Conservation (phyloP, 2,329 filamentous ascomycete species). For the Xylariaceae sp. region DNA sequence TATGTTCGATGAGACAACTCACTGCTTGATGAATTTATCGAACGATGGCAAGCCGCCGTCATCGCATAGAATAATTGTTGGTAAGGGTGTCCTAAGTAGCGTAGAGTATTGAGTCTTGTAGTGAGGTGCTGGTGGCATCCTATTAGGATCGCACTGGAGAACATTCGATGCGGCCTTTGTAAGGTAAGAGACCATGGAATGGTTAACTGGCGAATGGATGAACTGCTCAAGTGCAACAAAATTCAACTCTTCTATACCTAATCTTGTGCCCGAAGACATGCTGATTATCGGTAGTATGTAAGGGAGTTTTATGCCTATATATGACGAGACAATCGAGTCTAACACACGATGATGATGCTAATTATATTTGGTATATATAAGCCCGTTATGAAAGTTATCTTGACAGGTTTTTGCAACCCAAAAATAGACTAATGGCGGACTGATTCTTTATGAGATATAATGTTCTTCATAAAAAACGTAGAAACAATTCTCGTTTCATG, state of each 20-base stretch:
- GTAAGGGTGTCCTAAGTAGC: conserved; percentile 58
- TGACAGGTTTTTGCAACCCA: too few relatives aligned
- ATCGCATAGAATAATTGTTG: conserved; percentile 52
- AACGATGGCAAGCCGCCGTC: conserved; percentile 74
- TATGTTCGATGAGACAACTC: conserved; percentile 92
- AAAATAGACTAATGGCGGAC: too few relatives aligned
- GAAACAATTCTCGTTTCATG: too few relatives aligned
- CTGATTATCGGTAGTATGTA: conserved; percentile 38
- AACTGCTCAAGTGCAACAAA: conserved; percentile 80
- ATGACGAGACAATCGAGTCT: not conserved
- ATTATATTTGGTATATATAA: too few relatives aligned
- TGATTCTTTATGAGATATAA: too few relatives aligned
- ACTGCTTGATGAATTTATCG: conserved; percentile 88
- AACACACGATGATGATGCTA: conserved; percentile 1
- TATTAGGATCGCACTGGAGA: conserved; percentile 75
- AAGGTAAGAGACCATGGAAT: conserved; percentile 79
- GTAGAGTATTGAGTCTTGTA: conserved; percentile 52
- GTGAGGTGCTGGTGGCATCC: conserved; percentile 56
- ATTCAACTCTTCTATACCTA: conserved; percentile 66
- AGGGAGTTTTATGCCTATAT: conserved; percentile 34
- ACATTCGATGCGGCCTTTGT: conserved; percentile 77
- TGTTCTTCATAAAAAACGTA: too few relatives aligned
- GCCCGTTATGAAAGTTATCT: too few relatives aligned
- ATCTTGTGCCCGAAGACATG: conserved; percentile 57
- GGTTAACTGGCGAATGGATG: conserved; percentile 76